phyloP scores from a whole-genome alignment of 805 yeast species.

The Saturnispora bothae region DNA sequence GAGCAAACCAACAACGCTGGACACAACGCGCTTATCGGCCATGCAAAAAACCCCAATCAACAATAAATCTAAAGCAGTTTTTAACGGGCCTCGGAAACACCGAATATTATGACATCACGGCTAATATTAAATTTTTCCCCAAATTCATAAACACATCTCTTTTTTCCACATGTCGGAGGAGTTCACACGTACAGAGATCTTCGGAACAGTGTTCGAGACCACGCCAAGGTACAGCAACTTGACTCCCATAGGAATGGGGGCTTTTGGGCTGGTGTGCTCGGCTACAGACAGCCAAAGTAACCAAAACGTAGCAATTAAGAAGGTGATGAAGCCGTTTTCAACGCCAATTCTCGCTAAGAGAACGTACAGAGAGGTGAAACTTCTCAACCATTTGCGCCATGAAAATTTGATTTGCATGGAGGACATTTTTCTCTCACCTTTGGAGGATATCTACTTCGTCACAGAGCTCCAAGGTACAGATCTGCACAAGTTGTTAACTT shows the following conservation, averaged over 20 bases:
- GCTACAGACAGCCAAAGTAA: slow-evolving; percentile 86
- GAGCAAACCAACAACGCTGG: too few relatives aligned
- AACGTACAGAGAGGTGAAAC: slow-evolving; percentile 89
- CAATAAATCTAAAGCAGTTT: too few relatives aligned
- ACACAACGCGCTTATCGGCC: too few relatives aligned
- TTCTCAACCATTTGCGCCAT: slow-evolving; percentile 86
- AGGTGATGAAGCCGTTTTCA: slow-evolving; percentile 94
- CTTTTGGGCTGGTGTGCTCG: slow-evolving; percentile 94
- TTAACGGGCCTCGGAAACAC: too few relatives aligned
- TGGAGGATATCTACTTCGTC: slow-evolving; percentile 92
- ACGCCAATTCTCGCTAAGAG: slow-evolving; percentile 93
- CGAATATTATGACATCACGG: too few relatives aligned
- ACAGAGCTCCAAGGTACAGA: slow-evolving; percentile 97
- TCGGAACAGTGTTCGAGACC: slow-evolving; percentile 91
- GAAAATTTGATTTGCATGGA: slow-evolving; percentile 89
- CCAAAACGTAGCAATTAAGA: slow-evolving; percentile 93
- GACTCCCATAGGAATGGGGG: slow-evolving; percentile 99
- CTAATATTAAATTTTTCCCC: too few relatives aligned
- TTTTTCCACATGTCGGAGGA: slow-evolving; percentile 31
- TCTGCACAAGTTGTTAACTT: slow-evolving; percentile 78
- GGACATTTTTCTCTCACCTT: slow-evolving; percentile 87
- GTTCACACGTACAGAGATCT: slow-evolving; percentile 70
- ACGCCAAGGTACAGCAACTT: slow-evolving; percentile 83
- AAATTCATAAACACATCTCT: too few relatives aligned
- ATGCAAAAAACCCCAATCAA: too few relatives aligned